Evolutionary conservation across 1,284 basidiomycete genomes (phyloP).

Genomic region (Lentinula novae-zelandiae): DNA sequence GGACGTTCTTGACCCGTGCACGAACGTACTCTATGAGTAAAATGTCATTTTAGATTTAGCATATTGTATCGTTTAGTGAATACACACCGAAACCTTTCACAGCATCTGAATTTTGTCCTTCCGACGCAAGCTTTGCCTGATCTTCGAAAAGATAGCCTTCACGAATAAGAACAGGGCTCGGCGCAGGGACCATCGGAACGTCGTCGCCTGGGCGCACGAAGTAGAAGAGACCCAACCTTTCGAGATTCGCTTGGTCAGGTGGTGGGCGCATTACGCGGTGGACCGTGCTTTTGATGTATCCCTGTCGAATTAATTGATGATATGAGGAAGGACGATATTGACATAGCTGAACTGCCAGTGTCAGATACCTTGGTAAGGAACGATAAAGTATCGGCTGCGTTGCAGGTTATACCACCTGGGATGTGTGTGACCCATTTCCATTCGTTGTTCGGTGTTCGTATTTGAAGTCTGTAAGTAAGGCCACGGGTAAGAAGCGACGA

Average conservation of each 20-base stretch:
- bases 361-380: conserved; percentile 19
- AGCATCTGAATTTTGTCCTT: conserved; percentile 10
- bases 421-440: conserved; percentile 27
- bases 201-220: conserved; percentile 22
- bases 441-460: conserved; percentile 22
- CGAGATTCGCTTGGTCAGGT: conserved; percentile 34
- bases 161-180: conserved; percentile 23
- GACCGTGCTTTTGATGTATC: conserved; percentile 38
- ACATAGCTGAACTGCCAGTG: not conserved
- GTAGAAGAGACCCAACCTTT: conserved; percentile 23
- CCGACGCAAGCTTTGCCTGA: conserved; percentile 8
- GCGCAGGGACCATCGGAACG: conserved; percentile 20
- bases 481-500: not conserved
- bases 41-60: not conserved
- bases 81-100: conserved; percentile 16
- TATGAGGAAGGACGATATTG: not conserved
- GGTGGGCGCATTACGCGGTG: conserved; percentile 50
- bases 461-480: conserved; percentile 20
- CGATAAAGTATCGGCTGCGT: conserved; percentile 20
- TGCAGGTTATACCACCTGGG: conserved; percentile 23
- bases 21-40: conserved; percentile 16
- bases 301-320: conserved; percentile 9
- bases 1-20: conserved; percentile 17
- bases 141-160: conserved; percentile 19
- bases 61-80: too few species aligned